A percentile compares a stretch with the other conserved stretches of the same genome.
Conservation (phyloP, 345 rosid genomes). For the Euphorbia pulcherrima region DNA sequence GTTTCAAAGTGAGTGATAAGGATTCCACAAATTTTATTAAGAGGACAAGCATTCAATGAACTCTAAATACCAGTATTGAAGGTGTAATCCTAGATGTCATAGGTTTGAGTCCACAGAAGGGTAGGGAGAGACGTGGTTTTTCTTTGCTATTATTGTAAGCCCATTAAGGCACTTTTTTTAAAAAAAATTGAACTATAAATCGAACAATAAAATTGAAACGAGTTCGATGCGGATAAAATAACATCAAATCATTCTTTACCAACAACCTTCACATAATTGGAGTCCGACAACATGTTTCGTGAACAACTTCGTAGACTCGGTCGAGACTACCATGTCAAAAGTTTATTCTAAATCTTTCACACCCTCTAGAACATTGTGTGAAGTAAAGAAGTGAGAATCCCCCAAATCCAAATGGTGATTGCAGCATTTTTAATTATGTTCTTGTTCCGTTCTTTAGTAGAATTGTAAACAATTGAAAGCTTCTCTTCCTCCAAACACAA, state of each 20-base stretch:
- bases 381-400: conserved; percentile 61
- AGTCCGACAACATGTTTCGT: conserved; percentile 37
- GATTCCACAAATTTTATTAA: conserved; percentile 53
- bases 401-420: conserved; percentile 76
- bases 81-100: no score
- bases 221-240: conserved; percentile 54
- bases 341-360: conserved; percentile 39
- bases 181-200: conserved; percentile 47
- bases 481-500: conserved; percentile 74
- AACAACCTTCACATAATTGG: conserved; percentile 52
- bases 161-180: no score
- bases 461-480: conserved; percentile 64
- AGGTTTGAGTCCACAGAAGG: no score
- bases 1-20: no score
- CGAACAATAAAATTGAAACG: conserved; percentile 51
- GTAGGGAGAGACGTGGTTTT: no score
- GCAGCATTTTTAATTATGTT: conserved; percentile 75
- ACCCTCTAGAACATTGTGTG: conserved; percentile 46
- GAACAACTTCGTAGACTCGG: conserved; percentile 39
- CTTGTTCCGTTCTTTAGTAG: conserved; percentile 42
- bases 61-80: no score
- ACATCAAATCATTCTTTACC: conserved; percentile 64
- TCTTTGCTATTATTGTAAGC: no score
- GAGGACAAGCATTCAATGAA: conserved; percentile 44
- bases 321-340: conserved; percentile 45